Evolutionary conservation across 2,329 filamentous ascomycete genomes (phyloP).

Genomic region (Escovopsis sp.): DNA sequence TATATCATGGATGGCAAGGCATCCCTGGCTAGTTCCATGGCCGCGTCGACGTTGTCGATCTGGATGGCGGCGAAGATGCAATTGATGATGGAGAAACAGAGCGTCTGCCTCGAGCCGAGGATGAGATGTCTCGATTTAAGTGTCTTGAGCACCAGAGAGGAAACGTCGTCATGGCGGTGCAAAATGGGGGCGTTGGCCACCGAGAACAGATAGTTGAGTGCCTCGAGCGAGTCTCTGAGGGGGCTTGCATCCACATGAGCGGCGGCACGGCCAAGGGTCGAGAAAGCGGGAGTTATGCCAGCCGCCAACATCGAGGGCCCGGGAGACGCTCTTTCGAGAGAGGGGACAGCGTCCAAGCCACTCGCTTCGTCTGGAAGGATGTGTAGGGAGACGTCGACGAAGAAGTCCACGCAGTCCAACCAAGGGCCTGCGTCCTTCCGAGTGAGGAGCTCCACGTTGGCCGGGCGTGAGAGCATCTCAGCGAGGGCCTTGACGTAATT

Average conservation of each 20-base stretch:
- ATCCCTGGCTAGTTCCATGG: conserved; percentile 41
- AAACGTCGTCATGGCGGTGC: conserved; percentile 38
- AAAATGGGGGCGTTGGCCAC: conserved; percentile 53
- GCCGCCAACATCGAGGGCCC: conserved; percentile 21
- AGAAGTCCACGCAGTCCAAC: conserved; percentile 56
- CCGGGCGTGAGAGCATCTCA: conserved; percentile 52
- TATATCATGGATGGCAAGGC: conserved; percentile 56
- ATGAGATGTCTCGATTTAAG: conserved; percentile 43
- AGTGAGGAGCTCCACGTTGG: conserved; percentile 68
- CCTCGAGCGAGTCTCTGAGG: conserved; percentile 35
- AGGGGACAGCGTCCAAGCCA: conserved; percentile 12
- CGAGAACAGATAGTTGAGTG: conserved; percentile 47
- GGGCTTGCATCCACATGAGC: conserved; percentile 16
- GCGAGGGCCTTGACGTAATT: conserved; percentile 68
- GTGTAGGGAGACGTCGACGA: conserved; percentile 43
- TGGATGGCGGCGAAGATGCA: conserved; percentile 48
- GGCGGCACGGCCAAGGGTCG: conserved; percentile 14
- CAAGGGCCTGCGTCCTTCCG: conserved; percentile 43
- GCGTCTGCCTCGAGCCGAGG: conserved; percentile 49
- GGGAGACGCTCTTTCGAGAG: conserved; percentile 29
- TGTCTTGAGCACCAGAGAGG: conserved; percentile 41
- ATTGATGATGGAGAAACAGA: conserved; percentile 65
- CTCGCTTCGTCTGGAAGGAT: conserved; percentile 26
- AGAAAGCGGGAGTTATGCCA: conserved; percentile 15
- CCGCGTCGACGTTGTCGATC: conserved; percentile 51